These are phyloP conservation scores for Aureobasidium subglaciale DNA, from an alignment of 2,329 filamentous ascomycete species.

Conservation along the genomic window DNA sequence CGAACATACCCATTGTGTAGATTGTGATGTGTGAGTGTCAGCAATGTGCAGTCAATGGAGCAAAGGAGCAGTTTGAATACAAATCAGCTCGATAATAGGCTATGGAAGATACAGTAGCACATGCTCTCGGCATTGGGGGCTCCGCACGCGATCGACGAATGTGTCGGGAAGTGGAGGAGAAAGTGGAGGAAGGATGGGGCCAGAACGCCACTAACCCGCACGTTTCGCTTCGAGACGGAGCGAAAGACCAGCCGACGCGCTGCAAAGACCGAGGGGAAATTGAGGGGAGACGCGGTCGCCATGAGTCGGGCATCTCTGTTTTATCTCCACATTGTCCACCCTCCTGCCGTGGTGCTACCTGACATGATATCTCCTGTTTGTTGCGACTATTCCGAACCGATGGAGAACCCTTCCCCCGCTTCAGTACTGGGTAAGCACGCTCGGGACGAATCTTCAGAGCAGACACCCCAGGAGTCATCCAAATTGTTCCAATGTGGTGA, in stretches of 20 bases:
- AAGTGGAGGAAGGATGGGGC: background rate
- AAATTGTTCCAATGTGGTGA: conserved; percentile 44
- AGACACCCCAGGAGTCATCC: conserved; percentile 7
- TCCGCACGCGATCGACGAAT: background rate
- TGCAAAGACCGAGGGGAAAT: background rate
- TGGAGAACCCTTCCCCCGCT: conserved; percentile 14
- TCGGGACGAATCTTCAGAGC: conserved; percentile 9
- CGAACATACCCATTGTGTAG: background rate
- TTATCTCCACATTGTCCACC: conserved; percentile 15
- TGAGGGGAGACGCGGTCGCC: background rate
- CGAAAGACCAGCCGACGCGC: background rate
- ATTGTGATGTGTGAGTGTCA: background rate
- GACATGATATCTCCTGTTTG: conserved; percentile 11
- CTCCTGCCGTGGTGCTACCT: conserved; percentile 6
- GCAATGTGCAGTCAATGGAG: background rate
- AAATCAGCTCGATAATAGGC: background rate
- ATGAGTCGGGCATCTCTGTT: conserved; percentile 7
- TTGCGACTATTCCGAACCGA: background rate
- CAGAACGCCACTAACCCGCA: background rate
- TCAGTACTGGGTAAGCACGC: conserved; percentile 16
- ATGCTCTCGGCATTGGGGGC: background rate
- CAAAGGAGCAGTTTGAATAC: background rate
- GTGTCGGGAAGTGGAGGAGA: background rate
- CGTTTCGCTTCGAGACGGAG: background rate
- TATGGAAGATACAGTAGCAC: background rate